A percentile compares a stretch with the other conserved stretches of the same genome.
Evolutionary conservation across 2,329 filamentous ascomycete genomes (phyloP).

Genomic region (Zopfia rhizophila): DNA sequence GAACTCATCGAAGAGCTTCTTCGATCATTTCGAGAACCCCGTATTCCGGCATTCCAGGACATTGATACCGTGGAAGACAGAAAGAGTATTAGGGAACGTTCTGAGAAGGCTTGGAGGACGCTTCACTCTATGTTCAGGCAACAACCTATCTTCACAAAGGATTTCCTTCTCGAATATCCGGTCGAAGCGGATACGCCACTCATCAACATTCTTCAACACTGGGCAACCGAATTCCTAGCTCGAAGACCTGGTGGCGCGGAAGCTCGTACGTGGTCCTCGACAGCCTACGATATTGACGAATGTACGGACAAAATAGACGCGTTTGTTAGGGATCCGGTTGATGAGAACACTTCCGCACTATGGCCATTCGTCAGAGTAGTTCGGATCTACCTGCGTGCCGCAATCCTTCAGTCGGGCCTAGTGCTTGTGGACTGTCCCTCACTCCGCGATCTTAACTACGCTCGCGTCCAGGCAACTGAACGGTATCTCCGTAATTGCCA

Average conservation of each 20-base stretch:
- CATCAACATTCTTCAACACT: conserved; percentile 15
- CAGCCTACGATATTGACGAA: conserved; percentile 21
- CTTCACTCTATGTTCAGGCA: conserved; percentile 22
- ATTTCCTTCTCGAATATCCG: conserved; percentile 14
- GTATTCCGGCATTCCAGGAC: conserved; percentile 17
- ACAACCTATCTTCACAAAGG: conserved; percentile 17
- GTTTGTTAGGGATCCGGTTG: conserved; percentile 15
- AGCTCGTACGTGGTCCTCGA: conserved; percentile 14
- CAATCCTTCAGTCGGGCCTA: conserved; percentile 24
- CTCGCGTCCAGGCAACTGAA: conserved; percentile 13
- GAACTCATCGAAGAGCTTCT: conserved; percentile 26
- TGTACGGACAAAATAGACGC: conserved; percentile 20
- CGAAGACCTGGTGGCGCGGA: conserved; percentile 17
- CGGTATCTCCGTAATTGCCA: conserved; percentile 22
- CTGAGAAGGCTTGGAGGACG: conserved; percentile 22
- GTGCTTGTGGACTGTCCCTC: conserved; percentile 22
- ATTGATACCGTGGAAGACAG: conserved; percentile 17
- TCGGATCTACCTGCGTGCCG: conserved; percentile 17
- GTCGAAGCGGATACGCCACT: conserved; percentile 10
- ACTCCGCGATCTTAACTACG: conserved; percentile 16
- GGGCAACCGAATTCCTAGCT: conserved; percentile 11
- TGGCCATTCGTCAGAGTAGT: conserved; percentile 23
- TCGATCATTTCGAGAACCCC: conserved; percentile 15
- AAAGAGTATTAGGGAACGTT: conserved; percentile 12
- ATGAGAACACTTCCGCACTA: conserved; percentile 13